These are phyloP conservation scores for Yarrowia keelungensis DNA, from an alignment of 805 yeast genomes.

Conservation along the genomic window DNA sequence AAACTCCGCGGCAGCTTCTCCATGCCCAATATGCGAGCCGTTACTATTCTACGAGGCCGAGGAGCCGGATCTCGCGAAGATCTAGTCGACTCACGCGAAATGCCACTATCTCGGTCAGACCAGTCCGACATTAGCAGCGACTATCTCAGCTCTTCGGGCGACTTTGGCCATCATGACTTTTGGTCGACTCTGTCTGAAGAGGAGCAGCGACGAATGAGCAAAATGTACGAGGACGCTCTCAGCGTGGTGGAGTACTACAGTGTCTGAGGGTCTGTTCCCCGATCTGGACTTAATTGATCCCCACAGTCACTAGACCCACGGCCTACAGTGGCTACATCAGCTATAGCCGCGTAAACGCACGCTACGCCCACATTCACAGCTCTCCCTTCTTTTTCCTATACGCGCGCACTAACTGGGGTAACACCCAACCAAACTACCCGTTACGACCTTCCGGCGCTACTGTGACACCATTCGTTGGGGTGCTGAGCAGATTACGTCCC, in stretches of 20 bases:
- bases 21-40: conserved; percentile 32
- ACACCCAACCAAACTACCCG: background rate
- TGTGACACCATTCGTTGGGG: too few relatives aligned
- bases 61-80: background rate
- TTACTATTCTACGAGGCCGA: conserved; percentile 25
- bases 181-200: conserved; percentile 22
- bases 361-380: background rate
- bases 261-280: background rate
- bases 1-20: conserved; percentile 18
- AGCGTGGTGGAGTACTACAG: conserved; percentile 27
- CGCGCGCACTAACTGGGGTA: background rate
- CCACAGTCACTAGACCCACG: too few relatives aligned
- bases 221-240: conserved; percentile 31
- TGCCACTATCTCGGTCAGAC: background rate
- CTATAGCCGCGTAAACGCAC: too few relatives aligned
- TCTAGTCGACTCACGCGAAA: background rate
- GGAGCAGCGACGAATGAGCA: conserved; percentile 23
- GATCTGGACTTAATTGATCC: background rate
- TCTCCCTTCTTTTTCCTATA: background rate
- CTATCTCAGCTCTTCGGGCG: conserved; percentile 4
- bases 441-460: too few relatives aligned
- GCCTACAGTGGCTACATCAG: too few relatives aligned
- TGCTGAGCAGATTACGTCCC: too few relatives aligned
- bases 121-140: conserved; percentile 5
- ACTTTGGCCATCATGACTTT: conserved; percentile 7